phyloP scores from a whole-genome alignment of 371 early-diverging fungal genomes.

The Mortierella sp. region DNA sequence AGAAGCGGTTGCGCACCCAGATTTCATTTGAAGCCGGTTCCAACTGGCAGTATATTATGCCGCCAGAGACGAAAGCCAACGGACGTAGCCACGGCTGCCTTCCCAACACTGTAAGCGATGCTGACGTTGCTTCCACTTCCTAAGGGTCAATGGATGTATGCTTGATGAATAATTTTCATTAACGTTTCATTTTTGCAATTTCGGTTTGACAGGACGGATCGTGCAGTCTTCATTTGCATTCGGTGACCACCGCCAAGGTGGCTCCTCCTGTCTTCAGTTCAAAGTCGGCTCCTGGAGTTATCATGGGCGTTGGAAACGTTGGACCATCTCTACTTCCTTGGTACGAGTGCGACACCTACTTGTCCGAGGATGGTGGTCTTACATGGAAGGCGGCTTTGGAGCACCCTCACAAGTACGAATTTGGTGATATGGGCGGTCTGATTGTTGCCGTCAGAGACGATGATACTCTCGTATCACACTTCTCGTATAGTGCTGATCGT shows the following conservation, averaged over 20 bases:
- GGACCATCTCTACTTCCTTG: constrained; percentile 78
- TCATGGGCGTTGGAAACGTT: constrained; percentile 94
- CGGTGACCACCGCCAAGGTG: constrained; percentile 78
- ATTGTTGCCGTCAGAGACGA: constrained; percentile 81
- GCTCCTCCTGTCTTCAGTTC: constrained; percentile 82
- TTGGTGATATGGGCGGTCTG: constrained; percentile 89
- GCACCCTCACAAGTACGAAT: constrained; percentile 91
- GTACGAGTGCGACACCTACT: constrained; percentile 84
- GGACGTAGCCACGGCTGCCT: constrained; percentile 59
- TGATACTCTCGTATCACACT: constrained; percentile 72
- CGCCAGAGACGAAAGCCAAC: constrained; percentile 60
- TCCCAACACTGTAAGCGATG: constrained; percentile 44
- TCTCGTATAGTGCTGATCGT: constrained; percentile 86
- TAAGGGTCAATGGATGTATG: background rate
- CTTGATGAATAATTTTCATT: background rate
- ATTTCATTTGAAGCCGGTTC: constrained; percentile 94
- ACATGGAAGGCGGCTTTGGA: constrained; percentile 84
- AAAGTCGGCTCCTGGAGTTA: constrained; percentile 83
- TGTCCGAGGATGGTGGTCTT: constrained; percentile 89
- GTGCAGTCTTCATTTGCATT: constrained; percentile 90
- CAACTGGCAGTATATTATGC: constrained; percentile 76
- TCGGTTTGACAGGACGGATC: constrained; percentile 36
- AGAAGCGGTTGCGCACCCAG: constrained; percentile 78
- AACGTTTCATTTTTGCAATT: background rate
- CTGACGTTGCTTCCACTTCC: too few species aligned